phyloP scores from a whole-genome alignment of 1,284 basidiomycete genomes.

The Apiotrichum montevideense region DNA sequence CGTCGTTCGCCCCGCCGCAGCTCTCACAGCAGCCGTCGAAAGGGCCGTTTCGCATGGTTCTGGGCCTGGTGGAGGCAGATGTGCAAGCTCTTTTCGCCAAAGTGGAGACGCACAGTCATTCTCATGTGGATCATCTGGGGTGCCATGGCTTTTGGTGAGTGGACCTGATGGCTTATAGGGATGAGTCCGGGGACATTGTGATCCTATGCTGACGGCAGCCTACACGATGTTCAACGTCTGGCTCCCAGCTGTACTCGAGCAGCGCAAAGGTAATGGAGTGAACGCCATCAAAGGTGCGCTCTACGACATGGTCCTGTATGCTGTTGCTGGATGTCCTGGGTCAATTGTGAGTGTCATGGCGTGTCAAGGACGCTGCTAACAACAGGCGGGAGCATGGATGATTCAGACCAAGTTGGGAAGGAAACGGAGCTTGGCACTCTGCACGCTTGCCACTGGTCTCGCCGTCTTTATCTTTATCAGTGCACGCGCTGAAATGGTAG shows the following conservation, averaged over 20 bases:
- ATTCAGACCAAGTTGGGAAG: conserved; percentile 74
- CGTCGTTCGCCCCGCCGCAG: neutral
- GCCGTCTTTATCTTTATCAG: conserved; percentile 70
- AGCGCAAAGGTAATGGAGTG: conserved; percentile 39
- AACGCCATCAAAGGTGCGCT: conserved; percentile 61
- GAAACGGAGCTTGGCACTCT: conserved; percentile 66
- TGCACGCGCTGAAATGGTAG: conserved; percentile 58
- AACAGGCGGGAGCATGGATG: conserved; percentile 78
- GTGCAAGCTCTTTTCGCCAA: conserved; percentile 65
- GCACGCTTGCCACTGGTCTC: conserved; percentile 71
- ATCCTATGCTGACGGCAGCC: conserved; percentile 48
- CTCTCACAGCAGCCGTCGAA: neutral
- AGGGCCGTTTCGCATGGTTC: conserved; percentile 4
- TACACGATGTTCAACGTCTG: conserved; percentile 98
- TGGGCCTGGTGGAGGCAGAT: conserved; percentile 62
- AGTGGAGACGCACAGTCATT: conserved; percentile 76
- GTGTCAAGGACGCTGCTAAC: neutral
- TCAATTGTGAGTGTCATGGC: conserved; percentile 58
- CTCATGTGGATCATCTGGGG: conserved; percentile 82
- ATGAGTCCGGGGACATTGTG: no score
- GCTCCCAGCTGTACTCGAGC: conserved; percentile 75
- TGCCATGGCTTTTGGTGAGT: conserved; percentile 68
- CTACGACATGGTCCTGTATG: conserved; percentile 65
- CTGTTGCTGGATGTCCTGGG: conserved; percentile 75
- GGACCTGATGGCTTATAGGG: no score